A percentile compares a stretch with the other conserved stretches of the same genome.
These are phyloP conservation scores for Leccinellum luteum DNA, from an alignment of 768 basidiomycete species.

Conservation along the genomic window DNA sequence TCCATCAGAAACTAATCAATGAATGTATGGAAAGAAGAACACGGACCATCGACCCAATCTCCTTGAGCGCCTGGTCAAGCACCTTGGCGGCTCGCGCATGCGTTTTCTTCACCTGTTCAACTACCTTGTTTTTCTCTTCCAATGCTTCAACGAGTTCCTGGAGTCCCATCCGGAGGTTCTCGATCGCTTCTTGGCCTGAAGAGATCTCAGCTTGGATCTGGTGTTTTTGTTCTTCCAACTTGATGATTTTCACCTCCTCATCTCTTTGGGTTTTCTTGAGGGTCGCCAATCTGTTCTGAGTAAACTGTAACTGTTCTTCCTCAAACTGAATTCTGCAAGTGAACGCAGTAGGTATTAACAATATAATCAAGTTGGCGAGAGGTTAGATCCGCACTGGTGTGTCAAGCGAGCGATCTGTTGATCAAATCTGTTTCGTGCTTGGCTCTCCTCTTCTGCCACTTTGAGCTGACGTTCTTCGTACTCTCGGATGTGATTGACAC, in stretches of 20 bases:
- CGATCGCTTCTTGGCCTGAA: slow-evolving; percentile 53
- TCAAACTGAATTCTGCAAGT: slow-evolving; percentile 72
- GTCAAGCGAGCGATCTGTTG: slow-evolving; percentile 82
- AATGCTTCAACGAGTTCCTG: slow-evolving; percentile 56
- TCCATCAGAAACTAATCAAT: slow-evolving; percentile 1
- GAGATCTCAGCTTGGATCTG: slow-evolving; percentile 59
- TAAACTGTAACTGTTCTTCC: slow-evolving; percentile 63
- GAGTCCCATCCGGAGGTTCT: slow-evolving; percentile 59
- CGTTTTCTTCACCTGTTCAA: slow-evolving; percentile 74
- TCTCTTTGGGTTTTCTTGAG: slow-evolving; percentile 50
- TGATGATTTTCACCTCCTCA: slow-evolving; percentile 53
- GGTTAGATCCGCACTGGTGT: slow-evolving; percentile 63
- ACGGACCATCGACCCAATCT: slow-evolving; percentile 75
- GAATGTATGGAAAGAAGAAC: slow-evolving; percentile 23
- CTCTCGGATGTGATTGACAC: slow-evolving; percentile 79
- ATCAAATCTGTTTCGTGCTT: slow-evolving; percentile 77
- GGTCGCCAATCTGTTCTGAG: slow-evolving; percentile 58
- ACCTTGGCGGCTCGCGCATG: slow-evolving; percentile 68
- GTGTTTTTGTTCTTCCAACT: slow-evolving; percentile 53
- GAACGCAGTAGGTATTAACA: slow-evolving; percentile 5
- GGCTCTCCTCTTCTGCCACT: slow-evolving; percentile 84
- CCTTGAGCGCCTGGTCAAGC: slow-evolving; percentile 86
- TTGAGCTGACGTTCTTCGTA: slow-evolving; percentile 92
- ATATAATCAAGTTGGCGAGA: not conserved
- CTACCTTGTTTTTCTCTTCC: slow-evolving; percentile 68